Evolutionary conservation across 1,139 yeast species (phyloP), one percentile per base, ranked within the genome.

Genomic region (Starmera stellimalicola): DNA sequence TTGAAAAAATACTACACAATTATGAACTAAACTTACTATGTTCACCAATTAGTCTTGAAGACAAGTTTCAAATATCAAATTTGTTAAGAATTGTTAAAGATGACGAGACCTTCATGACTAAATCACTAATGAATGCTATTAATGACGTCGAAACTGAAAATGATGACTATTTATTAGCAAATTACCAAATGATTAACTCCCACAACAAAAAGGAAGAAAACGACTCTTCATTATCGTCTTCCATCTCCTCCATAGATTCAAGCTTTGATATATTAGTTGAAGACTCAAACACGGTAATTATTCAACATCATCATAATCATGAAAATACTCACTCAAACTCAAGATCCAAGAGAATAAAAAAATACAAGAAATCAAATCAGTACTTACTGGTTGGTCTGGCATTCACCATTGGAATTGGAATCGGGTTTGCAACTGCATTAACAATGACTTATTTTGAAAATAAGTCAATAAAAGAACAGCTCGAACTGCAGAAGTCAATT

Each of bases 381-480:
- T 34, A 33, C 6, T 10, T 35, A 3, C 28, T 33, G 5, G 17
- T 42, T 7, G 43, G 45, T 1, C 10, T 47, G 15, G 42, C 44
- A 16, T 32, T 48, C n/a, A 38, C 43, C 4, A 29, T 48, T 22
- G 52, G 52, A 0, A 37, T 48, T 26, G 51, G 52, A 3, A 35
- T 33, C 22, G 35, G 35, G 8, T 4, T 47, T 11, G 37, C 49
- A 2, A 31, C 49, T 4, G 50, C 48, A 1, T 29, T 41, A 9
- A 23, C 43, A 3, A 19, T 46, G 0, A 30, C 46, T 2, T 37
- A 35, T 24, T 19, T 9, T 5, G 33, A 7, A 20, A 17, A 16
- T 11, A 16, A 17, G 5, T 22, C 24, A 11, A 11, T 22, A 22
- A 22, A 22, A 22, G 7, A 11, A 22, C 10, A 22, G 12, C 10